These are phyloP conservation scores for Pseudevernia furfuracea DNA, from an alignment of 495 filamentous ascomycete genomes.

Conservation along the genomic window DNA sequence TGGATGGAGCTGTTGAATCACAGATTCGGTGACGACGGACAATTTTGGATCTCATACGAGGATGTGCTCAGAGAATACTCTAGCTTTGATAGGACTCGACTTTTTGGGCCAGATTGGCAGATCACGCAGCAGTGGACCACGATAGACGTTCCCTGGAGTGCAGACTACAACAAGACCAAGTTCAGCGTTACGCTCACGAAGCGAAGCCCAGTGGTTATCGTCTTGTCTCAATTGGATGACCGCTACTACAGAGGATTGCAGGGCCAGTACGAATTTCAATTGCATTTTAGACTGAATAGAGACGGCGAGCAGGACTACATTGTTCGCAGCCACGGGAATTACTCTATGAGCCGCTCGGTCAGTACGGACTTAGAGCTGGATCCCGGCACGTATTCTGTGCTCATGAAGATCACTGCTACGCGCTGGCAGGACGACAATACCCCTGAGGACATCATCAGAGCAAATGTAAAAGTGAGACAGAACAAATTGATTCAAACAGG, in stretches of 20 bases:
- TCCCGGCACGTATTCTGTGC: conserved; percentile 68
- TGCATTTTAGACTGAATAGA: conserved; percentile 77
- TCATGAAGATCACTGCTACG: conserved; percentile 71
- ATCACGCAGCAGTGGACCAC: conserved; percentile 80
- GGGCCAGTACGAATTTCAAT: conserved; percentile 71
- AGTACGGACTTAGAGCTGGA: conserved; percentile 77
- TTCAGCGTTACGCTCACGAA: conserved; percentile 65
- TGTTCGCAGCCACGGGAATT: conserved; percentile 65
- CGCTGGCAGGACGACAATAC: conserved; percentile 43
- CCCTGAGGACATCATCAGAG: conserved; percentile 61
- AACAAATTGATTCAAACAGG: conserved; percentile 81
- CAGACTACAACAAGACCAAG: conserved; percentile 77
- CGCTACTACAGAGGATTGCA: conserved; percentile 78
- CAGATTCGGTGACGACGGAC: conserved; percentile 67
- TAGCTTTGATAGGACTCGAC: conserved; percentile 76
- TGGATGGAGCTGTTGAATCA: conserved; percentile 76
- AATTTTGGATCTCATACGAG: conserved; percentile 68
- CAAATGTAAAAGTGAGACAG: conserved; percentile 52
- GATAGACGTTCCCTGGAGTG: conserved; percentile 74
- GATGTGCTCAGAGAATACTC: conserved; percentile 80
- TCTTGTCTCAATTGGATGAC: conserved; percentile 68
- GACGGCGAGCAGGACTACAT: conserved; percentile 77
- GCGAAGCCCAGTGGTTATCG: conserved; percentile 64
- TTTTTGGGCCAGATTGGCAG: conserved; percentile 79
- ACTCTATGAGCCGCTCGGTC: conserved; percentile 67